phyloP scores from a whole-genome alignment of 176 grass and related monocot genomes.

The Juncus effusus region DNA sequence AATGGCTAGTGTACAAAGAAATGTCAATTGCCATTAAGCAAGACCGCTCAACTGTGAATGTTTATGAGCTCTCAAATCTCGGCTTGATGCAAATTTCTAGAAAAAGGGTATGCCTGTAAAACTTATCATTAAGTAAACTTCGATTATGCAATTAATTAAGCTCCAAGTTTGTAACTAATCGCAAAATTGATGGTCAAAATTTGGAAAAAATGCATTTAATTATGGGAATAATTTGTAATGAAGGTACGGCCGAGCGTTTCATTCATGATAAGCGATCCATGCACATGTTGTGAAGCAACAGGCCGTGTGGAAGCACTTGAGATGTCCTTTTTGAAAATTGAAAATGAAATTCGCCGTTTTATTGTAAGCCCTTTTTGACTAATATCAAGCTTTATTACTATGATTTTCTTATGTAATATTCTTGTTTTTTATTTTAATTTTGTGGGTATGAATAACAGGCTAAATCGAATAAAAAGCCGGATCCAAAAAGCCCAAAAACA shows the following conservation, averaged over 20 bases:
- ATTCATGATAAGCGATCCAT: slow-evolving; percentile 95
- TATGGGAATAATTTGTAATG: slow-evolving; percentile 14
- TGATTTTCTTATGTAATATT: neutral
- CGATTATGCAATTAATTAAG: neutral
- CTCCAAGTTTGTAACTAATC: slow-evolving; percentile 6
- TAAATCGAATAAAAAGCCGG: slow-evolving; percentile 41
- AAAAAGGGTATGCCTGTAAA: slow-evolving; percentile 59
- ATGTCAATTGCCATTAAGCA: slow-evolving; percentile 83
- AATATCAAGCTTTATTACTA: neutral
- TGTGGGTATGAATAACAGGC: slow-evolving; percentile 49
- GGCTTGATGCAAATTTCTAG: slow-evolving; percentile 97
- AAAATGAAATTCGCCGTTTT: slow-evolving; percentile 69
- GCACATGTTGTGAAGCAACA: slow-evolving; percentile 73
- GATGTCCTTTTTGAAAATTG: slow-evolving; percentile 84
- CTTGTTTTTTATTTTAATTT: slow-evolving; percentile 21
- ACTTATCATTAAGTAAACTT: neutral
- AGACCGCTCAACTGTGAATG: slow-evolving; percentile 77
- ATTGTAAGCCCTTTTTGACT: slow-evolving; percentile 49
- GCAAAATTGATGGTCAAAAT: neutral
- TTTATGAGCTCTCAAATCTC: slow-evolving; percentile 82
- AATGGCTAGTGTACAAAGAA: slow-evolving; percentile 78
- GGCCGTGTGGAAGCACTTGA: slow-evolving; percentile 87
- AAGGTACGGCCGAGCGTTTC: slow-evolving; percentile 94
- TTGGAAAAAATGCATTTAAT: neutral
- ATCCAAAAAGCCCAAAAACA: slow-evolving; percentile 58